A percentile compares a stretch with the other conserved stretches of the same genome.
These are phyloP conservation scores for Pterocarpus santalinus DNA, from an alignment of 306 rosid species.

Conservation along the genomic window DNA sequence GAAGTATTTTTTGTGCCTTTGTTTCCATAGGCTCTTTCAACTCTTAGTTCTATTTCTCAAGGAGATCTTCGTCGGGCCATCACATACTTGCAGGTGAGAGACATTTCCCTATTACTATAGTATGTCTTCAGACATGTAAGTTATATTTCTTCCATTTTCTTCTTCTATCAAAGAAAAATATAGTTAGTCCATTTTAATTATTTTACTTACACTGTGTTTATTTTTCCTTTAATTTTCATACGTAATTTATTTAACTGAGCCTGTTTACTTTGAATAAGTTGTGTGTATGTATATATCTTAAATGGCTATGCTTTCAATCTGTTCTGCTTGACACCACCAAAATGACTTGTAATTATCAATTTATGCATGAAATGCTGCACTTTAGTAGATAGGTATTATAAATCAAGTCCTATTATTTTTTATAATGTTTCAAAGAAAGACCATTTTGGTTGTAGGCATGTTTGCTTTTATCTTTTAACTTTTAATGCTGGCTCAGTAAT, in stretches of 20 bases:
- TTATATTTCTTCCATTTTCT: background rate
- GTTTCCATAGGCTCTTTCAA: conserved; percentile 73
- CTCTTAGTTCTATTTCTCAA: conserved; percentile 86
- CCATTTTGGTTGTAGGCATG: conserved; percentile 6
- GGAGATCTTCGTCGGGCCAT: conserved; percentile 99
- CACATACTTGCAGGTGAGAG: conserved; percentile 86
- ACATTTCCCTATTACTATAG: conserved; percentile 6
- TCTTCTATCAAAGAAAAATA: background rate
- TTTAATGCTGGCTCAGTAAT: conserved; percentile 10
- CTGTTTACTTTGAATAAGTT: conserved; percentile 6
- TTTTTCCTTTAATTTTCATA: conserved; percentile 1
- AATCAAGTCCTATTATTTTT: background rate
- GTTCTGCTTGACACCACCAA: background rate
- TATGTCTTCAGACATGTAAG: conserved; percentile 2
- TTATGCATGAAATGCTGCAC: background rate
- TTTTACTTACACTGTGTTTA: background rate
- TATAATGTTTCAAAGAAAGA: background rate
- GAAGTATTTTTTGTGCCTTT: conserved; percentile 37
- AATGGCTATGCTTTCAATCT: background rate
- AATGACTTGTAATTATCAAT: conserved; percentile 10
- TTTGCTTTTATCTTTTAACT: background rate
- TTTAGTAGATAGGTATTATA: background rate
- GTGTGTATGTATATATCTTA: background rate
- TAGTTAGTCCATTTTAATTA: background rate
- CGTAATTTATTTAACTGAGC: conserved; percentile 10